Percentiles rank a stretch among this genome's conserved stretches.
phyloP scores from a whole-genome alignment of 805 yeast genomes.

The Suhomyces emberorum region DNA sequence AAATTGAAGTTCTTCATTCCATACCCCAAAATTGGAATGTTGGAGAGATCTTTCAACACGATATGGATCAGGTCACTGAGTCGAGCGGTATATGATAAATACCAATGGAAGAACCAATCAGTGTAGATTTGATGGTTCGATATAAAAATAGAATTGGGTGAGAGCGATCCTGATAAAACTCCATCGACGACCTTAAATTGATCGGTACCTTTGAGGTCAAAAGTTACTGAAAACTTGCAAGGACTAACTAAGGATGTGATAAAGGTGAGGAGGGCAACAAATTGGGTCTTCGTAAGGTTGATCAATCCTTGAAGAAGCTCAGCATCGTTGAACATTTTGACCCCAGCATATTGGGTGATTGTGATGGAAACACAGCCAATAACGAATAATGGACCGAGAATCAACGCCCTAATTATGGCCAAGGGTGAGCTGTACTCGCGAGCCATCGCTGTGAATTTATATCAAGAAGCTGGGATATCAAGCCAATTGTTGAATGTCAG shows the following conservation, averaged over 20 bases:
- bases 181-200: slow-evolving; percentile 6
- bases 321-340: slow-evolving; percentile 29
- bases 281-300: slow-evolving; percentile 54
- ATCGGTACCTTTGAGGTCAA: slow-evolving; percentile 28
- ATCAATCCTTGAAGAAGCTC: slow-evolving; percentile 39
- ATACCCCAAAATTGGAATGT: slow-evolving; percentile 74
- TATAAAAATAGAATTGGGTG: slow-evolving; percentile 58
- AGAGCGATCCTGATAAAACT: slow-evolving; percentile 4
- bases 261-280: slow-evolving; percentile 52
- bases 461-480: too few relatives aligned
- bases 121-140: slow-evolving; percentile 94
- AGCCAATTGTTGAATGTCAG: too few relatives aligned
- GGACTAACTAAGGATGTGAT: slow-evolving; percentile 52
- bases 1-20: slow-evolving; percentile 82
- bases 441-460: not conserved
- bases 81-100: slow-evolving; percentile 66
- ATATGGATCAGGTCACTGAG: slow-evolving; percentile 65
- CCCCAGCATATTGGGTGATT: slow-evolving; percentile 43
- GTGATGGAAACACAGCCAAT: slow-evolving; percentile 40
- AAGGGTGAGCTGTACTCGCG: slow-evolving; percentile 13
- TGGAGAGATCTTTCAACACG: slow-evolving; percentile 72
- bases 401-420: slow-evolving; percentile 18
- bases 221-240: slow-evolving; percentile 49
- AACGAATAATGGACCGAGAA: slow-evolving; percentile 21
- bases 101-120: slow-evolving; percentile 94